Base-by-base conservation (phyloP, 2,329 filamentous ascomycete species). In the Trichoderma semiorbis region DNA sequence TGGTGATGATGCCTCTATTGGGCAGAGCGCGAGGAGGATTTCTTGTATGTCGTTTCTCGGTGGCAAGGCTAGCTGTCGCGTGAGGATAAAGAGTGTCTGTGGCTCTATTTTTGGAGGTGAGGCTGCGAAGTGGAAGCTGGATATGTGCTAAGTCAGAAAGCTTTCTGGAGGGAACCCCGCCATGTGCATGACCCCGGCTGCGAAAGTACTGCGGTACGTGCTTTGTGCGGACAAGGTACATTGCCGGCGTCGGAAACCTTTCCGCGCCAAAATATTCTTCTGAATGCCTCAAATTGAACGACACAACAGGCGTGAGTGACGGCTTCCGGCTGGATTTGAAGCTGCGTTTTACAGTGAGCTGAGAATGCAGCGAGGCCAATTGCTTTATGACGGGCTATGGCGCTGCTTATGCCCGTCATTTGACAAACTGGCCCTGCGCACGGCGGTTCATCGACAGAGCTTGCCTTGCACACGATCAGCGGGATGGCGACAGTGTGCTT, bases 391-490 rank as follows among this genome's bases (percentile, higher is more conserved):
- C 78, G 88, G 89, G 73, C 84, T 92, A 60, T 91, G 89, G 88
- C 87, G 87, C 77, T 90, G 87, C 77, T 81, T 92, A 18, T 91
- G 88, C 76, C 89, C 89, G 14, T 85, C 84, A 10, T 82, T 88
- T 71, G 85, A 88, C 75, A 74, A 80, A 7, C 71, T 75, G 5
- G 76, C 80, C 3, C 76, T 85, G 14, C 78, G 79, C 5, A 81
- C 76, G 66, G 77, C 81, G 18, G 72, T 81, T 71, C 74, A 73
- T 74, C 69, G 76, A 66, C 73, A 73, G 34, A 65, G 71, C 50
- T 62, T 63, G 26, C 14, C 72, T 69, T 53, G 70, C 53, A 34
- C 36, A 21, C 66, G 36, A 63, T n/a, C 64, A 57, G 30, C 70
- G 34, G 53, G 39, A 43, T n/a, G 70, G 73, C 72, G 73, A 74